These are phyloP conservation scores for Metschnikowia corniflorae DNA, from an alignment of 805 yeast genomes.

Conservation along the genomic window DNA sequence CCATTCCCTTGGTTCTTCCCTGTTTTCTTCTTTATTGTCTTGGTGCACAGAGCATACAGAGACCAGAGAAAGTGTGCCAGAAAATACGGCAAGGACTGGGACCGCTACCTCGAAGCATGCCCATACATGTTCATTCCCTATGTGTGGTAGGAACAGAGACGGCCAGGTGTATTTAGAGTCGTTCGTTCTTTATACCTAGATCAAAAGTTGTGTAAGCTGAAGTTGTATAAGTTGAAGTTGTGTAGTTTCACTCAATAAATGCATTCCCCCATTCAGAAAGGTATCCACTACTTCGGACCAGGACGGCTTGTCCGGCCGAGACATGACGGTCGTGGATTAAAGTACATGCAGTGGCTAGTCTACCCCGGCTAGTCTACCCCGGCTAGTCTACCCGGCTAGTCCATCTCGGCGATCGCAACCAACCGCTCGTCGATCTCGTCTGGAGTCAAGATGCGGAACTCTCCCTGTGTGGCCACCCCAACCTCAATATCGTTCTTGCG, in stretches of 20 bases:
- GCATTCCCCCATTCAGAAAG: too few relatives aligned
- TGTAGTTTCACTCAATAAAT: too few relatives aligned
- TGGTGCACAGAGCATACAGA: conserved; percentile 84
- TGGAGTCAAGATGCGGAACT: conserved; percentile 67
- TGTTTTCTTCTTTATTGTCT: conserved; percentile 77
- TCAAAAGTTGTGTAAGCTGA: too few relatives aligned
- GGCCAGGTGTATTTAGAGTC: too few relatives aligned
- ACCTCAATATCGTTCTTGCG: conserved; percentile 90
- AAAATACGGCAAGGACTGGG: conserved; percentile 96
- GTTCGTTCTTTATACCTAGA: too few relatives aligned
- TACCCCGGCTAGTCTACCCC: too few relatives aligned
- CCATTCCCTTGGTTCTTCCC: conserved; percentile 98
- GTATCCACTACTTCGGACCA: too few relatives aligned
- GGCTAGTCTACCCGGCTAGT: too few relatives aligned
- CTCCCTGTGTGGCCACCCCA: conserved; percentile 76
- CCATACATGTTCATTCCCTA: conserved; percentile 92
- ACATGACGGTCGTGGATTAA: too few relatives aligned
- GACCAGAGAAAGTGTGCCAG: conserved; percentile 79
- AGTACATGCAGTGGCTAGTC: too few relatives aligned
- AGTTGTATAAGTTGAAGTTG: too few relatives aligned
- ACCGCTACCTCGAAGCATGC: conserved; percentile 75
- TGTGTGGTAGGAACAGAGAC: conserved; percentile 61
- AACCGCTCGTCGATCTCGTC: conserved; percentile 94
- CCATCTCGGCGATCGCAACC: conserved; percentile 94
- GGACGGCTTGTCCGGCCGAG: too few relatives aligned